phyloP scores from a whole-genome alignment of 2,329 filamentous ascomycete species.

The Amesomyces nigricolor region DNA sequence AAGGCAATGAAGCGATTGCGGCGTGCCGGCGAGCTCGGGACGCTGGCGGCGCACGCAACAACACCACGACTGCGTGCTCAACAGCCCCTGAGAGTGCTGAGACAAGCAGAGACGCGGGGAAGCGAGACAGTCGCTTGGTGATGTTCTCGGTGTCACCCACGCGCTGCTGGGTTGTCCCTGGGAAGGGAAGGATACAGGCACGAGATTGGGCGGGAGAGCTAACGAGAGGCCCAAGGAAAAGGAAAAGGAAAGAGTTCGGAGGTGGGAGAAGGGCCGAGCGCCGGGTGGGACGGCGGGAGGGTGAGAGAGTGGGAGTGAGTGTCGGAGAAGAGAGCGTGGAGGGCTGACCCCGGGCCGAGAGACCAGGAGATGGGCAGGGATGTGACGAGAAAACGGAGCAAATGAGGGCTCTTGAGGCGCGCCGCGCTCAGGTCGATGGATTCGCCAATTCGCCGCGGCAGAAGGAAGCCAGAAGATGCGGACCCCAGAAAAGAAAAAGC shows the following conservation, averaged over 20 bases:
- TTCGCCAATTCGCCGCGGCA: slow-evolving; percentile 15
- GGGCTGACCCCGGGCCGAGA: not conserved
- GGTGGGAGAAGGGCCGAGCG: slow-evolving; percentile 13
- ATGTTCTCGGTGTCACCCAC: slow-evolving; percentile 11
- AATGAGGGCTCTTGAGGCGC: slow-evolving; percentile 20
- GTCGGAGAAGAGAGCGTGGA: not conserved
- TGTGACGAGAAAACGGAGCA: slow-evolving; percentile 19
- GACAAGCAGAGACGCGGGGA: not conserved
- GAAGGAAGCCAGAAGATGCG: not conserved
- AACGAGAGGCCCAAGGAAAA: slow-evolving; percentile 11
- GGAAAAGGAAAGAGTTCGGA: slow-evolving; percentile 10
- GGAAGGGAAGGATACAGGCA: slow-evolving; percentile 7
- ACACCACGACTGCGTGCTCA: no score
- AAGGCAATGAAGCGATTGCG: not conserved
- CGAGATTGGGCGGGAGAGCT: slow-evolving; percentile 12
- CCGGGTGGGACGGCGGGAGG: not conserved
- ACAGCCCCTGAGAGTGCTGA: not conserved
- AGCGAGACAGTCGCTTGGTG: slow-evolving; percentile 16
- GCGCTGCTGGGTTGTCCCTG: slow-evolving; percentile 20
- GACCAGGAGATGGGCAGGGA: not conserved
- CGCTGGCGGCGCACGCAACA: no score
- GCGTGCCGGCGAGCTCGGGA: no score
- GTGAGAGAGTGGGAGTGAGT: not conserved
- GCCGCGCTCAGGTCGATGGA: slow-evolving; percentile 19
- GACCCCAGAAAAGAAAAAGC: slow-evolving; percentile 5